phyloP scores from a whole-genome alignment of 2,329 filamentous ascomycete genomes.

The Ramularia collo-cygni region DNA sequence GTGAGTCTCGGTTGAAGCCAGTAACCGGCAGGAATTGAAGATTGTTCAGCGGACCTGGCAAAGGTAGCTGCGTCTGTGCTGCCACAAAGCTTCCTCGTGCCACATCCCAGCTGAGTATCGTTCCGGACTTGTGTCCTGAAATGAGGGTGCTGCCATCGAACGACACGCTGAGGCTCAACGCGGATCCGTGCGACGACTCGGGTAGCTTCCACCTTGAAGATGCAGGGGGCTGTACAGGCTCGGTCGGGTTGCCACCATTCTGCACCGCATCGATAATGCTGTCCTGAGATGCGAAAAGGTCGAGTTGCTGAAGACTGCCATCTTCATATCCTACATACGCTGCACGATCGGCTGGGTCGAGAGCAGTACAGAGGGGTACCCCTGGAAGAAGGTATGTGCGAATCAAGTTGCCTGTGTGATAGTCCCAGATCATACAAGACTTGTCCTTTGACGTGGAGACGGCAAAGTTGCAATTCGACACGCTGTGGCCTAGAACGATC shows the following conservation, averaged over 20 bases:
- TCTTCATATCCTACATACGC: conserved; percentile 77
- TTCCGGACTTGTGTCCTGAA: conserved; percentile 74
- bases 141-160: conserved; percentile 77
- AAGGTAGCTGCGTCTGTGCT: conserved; percentile 53
- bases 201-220: conserved; percentile 29
- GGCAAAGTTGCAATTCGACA: conserved; percentile 70
- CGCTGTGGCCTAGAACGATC: conserved; percentile 57
- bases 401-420: conserved; percentile 66
- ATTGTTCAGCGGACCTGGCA: conserved; percentile 79
- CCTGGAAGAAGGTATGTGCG: conserved; percentile 74
- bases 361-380: conserved; percentile 62
- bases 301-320: conserved; percentile 70
- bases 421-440: conserved; percentile 90
- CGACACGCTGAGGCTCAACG: conserved; percentile 63
- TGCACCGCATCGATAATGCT: conserved; percentile 16
- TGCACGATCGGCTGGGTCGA: conserved; percentile 79
- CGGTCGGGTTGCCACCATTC: conserved; percentile 14
- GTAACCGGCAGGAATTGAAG: conserved; percentile 63
- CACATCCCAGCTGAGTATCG: conserved; percentile 74
- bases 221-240: conserved; percentile 35
- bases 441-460: conserved; percentile 80
- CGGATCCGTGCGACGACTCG: conserved; percentile 53
- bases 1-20: conserved; percentile 31
- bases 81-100: conserved; percentile 61
- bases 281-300: conserved; percentile 51